Evolutionary conservation across 371 early-diverging fungal genomes (phyloP), one percentile per base, ranked within the genome.

Genomic region (Spraguea lophii): DNA sequence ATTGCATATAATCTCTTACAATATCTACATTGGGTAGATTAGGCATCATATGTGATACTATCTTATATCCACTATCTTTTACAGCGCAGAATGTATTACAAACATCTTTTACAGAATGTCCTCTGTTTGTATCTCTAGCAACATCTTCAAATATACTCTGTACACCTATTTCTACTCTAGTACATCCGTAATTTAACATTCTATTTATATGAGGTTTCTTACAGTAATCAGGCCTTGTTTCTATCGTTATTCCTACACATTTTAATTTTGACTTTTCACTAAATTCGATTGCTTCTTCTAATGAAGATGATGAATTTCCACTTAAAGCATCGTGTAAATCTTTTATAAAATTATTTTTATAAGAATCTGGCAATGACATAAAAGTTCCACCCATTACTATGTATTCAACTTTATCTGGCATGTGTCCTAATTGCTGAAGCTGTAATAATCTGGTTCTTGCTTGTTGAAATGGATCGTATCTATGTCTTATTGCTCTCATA

Each of bases 31-130:
- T 95, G 0, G 99, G 97, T 41, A 98, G 75, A 74, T 98, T 95
- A 12, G 99, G 99, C 99, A 98, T 98, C 97, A 98, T 94, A 59
- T 98, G 99, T 6, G 94, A 83, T 7, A 98, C 97, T 2, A 98
- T 84, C 71, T 98, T 98, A 76, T 88, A 98, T 2, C 99, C 99
- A 16, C 90, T 83, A 67, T 98, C 99, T 69, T 98, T 98, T 27
- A 85, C 81, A 50, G 95, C 72, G 30, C 86, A 87, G 71, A 98
- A 94, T 1, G 83, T 82, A 63, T 90, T 92, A 55, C 83, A 81
- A 0, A 95, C 99, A 3, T 92, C 87, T 56, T 80, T 78, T 23
- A 98, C 97, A 3, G 99, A 93, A 66, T 98, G 99, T 15, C 99
- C 99, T 50, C 83, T 73, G 62, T 98, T 98, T 1, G 99, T 98